Conservation (phyloP, 2,329 filamentous ascomycete species). For the Blastomyces gilchristii region DNA sequence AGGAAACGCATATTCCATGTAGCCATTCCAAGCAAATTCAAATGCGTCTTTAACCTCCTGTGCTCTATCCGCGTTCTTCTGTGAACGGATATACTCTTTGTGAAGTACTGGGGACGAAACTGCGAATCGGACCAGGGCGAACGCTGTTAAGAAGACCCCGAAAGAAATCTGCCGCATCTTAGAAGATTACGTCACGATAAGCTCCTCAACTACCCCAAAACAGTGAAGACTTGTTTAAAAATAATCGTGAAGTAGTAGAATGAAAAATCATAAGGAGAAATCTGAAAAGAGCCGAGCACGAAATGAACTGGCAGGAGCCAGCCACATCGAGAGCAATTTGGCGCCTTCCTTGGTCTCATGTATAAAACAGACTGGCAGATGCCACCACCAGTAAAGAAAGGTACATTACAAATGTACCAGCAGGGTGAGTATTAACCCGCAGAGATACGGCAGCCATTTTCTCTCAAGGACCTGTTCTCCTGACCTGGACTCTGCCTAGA, state of each 20-base stretch:
- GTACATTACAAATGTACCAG: not conserved
- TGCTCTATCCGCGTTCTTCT: slow-evolving; percentile 30
- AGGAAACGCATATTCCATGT: slow-evolving; percentile 63
- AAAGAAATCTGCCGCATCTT: not conserved
- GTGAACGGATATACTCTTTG: not conserved
- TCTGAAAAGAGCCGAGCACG: not conserved
- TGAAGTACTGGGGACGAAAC: slow-evolving; percentile 8
- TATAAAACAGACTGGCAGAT: not conserved
- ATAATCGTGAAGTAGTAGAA: not conserved
- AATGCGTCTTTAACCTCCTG: slow-evolving; percentile 59
- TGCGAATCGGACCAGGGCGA: slow-evolving; percentile 7
- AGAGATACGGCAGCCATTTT: not conserved
- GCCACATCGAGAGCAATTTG: not conserved
- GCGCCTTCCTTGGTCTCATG: not conserved
- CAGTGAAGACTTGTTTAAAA: not conserved
- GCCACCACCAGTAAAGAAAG: not conserved
- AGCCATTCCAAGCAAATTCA: slow-evolving; percentile 60
- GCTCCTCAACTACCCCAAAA: not conserved
- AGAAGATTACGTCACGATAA: not conserved
- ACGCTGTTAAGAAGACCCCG: not conserved
- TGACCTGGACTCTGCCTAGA: not conserved
- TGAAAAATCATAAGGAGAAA: not conserved
- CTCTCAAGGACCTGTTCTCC: not conserved
- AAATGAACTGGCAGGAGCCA: not conserved
- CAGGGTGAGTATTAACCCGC: not conserved